Conservation (phyloP, 371 early-diverging fungal genomes). For the Rhizopus microsporus region DNA sequence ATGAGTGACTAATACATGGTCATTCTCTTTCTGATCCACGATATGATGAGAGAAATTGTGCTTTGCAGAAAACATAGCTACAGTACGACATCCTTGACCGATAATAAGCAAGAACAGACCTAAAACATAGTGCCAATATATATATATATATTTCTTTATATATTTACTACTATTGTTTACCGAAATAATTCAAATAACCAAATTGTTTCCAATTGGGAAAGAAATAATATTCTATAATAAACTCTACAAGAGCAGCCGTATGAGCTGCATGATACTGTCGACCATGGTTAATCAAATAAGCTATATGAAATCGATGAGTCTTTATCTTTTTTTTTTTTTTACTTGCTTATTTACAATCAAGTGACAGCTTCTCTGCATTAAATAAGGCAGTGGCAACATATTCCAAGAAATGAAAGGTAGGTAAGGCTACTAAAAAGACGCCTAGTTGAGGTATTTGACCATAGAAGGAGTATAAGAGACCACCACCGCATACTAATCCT, state of each 20-base stretch:
- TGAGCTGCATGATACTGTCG: constrained; percentile 74
- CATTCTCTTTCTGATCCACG: constrained; percentile 57
- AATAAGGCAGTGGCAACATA: constrained; percentile 80
- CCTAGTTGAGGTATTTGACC: constrained; percentile 58
- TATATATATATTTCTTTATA: background rate
- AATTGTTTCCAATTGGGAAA: constrained; percentile 64
- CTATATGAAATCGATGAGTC: constrained; percentile 31
- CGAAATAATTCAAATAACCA: constrained; percentile 54
- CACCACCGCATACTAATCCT: constrained; percentile 63
- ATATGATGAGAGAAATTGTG: constrained; percentile 82
- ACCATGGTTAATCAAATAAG: constrained; percentile 79
- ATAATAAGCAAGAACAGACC: constrained; percentile 61
- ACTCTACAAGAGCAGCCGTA: constrained; percentile 68
- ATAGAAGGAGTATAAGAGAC: constrained; percentile 41
- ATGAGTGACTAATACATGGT: constrained; percentile 74
- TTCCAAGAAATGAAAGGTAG: constrained; percentile 77
- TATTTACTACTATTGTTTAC: constrained; percentile 33
- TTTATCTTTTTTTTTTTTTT: background rate
- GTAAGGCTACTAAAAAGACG: constrained; percentile 61
- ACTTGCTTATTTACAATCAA: constrained; percentile 60
- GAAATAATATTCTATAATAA: constrained; percentile 63
- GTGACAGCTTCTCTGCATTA: constrained; percentile 57
- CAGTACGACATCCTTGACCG: constrained; percentile 70
- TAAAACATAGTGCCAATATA: constrained; percentile 14
- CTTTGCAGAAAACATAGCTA: constrained; percentile 81